Percentiles rank a stretch among this genome's conserved stretches.
Conservation (phyloP, 2,329 filamentous ascomycete species). For the Apiospora arundinis region DNA sequence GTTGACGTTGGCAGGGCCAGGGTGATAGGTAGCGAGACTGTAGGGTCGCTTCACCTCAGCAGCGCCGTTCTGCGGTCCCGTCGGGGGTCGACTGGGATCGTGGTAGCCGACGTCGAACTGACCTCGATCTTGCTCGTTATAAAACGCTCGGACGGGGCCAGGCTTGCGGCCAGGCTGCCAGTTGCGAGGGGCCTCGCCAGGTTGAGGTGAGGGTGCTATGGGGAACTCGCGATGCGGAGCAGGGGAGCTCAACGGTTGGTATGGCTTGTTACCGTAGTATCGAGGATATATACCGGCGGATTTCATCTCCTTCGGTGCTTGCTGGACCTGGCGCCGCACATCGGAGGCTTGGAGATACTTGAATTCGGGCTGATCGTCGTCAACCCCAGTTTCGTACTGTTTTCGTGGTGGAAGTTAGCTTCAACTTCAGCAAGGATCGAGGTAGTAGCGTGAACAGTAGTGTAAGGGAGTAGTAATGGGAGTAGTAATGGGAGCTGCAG, state of each 20-base stretch:
- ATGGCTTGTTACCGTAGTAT: neutral
- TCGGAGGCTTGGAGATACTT: neutral
- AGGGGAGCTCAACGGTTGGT: neutral
- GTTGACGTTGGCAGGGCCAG: neutral
- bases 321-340: neutral
- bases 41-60: fast-evolving
- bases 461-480: too few relatives aligned
- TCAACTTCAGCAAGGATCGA: too few relatives aligned
- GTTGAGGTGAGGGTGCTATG: neutral
- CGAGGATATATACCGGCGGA: neutral
- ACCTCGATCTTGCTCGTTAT: neutral
- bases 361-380: neutral
- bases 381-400: neutral
- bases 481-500: too few relatives aligned
- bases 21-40: neutral
- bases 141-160: neutral
- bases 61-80: neutral
- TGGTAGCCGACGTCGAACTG: neutral
- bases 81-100: neutral
- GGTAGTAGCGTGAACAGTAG: too few relatives aligned
- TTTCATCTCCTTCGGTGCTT: neutral
- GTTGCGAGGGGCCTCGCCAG: neutral
- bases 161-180: neutral
- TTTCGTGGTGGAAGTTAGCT: neutral
- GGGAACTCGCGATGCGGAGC: neutral